Percentiles rank a stretch among this genome's conserved stretches.
These are phyloP conservation scores for Chaetoceros tenuissimus DNA, from an alignment of 108 stramenopile genomes.

Conservation along the genomic window DNA sequence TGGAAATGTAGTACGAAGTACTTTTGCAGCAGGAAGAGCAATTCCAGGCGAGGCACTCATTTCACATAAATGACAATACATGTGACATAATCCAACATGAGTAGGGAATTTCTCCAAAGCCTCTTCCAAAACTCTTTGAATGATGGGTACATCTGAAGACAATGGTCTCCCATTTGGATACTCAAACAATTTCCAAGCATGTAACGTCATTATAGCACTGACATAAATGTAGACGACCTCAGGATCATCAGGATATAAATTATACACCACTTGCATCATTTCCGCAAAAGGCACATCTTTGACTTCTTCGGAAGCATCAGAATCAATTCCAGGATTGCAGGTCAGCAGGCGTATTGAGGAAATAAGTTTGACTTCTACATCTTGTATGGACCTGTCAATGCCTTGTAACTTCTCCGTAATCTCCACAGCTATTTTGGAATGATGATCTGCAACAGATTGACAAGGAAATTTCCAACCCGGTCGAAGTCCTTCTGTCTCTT, in stretches of 20 bases:
- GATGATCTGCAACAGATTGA: conserved; percentile 72
- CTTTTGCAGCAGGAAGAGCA: conserved; percentile 49
- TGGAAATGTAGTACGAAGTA: conserved; percentile 55
- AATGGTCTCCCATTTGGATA: conserved; percentile 69
- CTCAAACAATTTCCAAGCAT: conserved; percentile 83
- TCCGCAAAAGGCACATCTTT: conserved; percentile 72
- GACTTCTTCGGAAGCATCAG: conserved; percentile 30
- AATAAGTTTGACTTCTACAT: conserved; percentile 51
- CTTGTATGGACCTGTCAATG: conserved; percentile 20
- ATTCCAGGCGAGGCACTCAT: conserved; percentile 67
- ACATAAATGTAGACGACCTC: conserved; percentile 76
- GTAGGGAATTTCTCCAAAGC: conserved; percentile 42
- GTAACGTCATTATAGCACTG: conserved; percentile 68
- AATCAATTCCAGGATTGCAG: conserved; percentile 56
- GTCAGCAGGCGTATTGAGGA: conserved; percentile 61
- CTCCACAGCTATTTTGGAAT: conserved; percentile 50
- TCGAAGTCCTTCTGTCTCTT: conserved; percentile 7
- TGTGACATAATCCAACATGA: conserved; percentile 78
- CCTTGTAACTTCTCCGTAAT: conserved; percentile 52
- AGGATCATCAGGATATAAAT: conserved; percentile 53
- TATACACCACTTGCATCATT: conserved; percentile 49
- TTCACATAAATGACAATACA: conserved; percentile 80
- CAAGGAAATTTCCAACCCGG: conserved; percentile 34
- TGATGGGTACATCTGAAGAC: conserved; percentile 51
- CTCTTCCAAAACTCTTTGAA: conserved; percentile 45